Evolutionary conservation across 176 grass and related monocot species (phyloP), one percentile per base, ranked within the genome.

Genomic region (Zea luxurians): DNA sequence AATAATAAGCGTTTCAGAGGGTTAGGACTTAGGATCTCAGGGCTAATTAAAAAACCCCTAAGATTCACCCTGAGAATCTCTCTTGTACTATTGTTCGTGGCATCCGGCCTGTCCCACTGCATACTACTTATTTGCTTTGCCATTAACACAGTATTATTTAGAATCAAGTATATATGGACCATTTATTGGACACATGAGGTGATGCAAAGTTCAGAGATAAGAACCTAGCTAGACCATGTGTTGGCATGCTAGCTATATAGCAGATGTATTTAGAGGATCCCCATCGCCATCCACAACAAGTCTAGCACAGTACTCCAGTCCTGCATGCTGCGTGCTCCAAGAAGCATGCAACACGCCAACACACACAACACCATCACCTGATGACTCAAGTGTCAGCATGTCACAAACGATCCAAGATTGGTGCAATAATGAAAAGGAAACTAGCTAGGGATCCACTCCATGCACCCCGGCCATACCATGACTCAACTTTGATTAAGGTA

Each of bases 401-500:
- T 55, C 82, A 80, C 82, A 85, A 70, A 81, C 49, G 77, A 77
- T 84, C 77, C 86, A 71, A 81, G 47, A 64, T 81, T 70, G 82
- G 75, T 27, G 69, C 48, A 71, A 83, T 73, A 78, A 78, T 80
- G 76, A 36, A 83, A 20, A 47, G 59, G 63, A 55, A 88, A 75
- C 63, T 83, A 27, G 27, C 27, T 27, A 79, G 76, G 80, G 69
- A 76, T 80, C 77, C 68, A 73, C 62, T 75, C 81, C 68, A 64
- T 64, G 68, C 62, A 63, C 38, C 13, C 27, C n/a, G n/a, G n/a
- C n/a, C 60, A 38, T 64, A 37, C 62, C 72, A 52, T 78, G 62
- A 75, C 59, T 37, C 13, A 64, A 52, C 74, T 77, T 85, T 97
- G 93, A 97, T 97, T 97, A 89, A 85, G 78, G 86, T 75, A 72